Evolutionary conservation across 306 rosid species (phyloP).

Genomic region (Vachellia pachyceras): DNA sequence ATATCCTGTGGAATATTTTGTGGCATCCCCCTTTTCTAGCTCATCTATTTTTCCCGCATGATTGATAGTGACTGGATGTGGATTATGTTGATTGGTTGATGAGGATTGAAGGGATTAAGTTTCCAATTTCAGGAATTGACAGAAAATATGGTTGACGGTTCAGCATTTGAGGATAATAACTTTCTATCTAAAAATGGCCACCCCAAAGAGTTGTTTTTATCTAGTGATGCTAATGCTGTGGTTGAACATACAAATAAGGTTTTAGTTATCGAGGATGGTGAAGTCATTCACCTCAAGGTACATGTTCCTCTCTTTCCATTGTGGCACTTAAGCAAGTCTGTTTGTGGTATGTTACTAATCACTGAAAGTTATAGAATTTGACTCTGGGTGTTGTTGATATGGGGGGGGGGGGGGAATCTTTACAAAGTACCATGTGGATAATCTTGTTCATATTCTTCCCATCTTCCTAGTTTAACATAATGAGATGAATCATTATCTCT

Average conservation of each 20-base stretch:
- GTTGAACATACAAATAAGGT: conserved; percentile 95
- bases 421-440: conserved; percentile 12
- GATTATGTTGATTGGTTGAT: conserved; percentile 34
- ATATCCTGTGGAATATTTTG: conserved; percentile 5
- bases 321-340: conserved; percentile 3
- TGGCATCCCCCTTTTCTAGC: background rate
- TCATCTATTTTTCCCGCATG: conserved; percentile 16
- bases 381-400: conserved; percentile 27
- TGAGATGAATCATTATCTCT: conserved; percentile 29
- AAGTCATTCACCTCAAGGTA: conserved; percentile 98
- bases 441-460: conserved; percentile 23
- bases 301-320: conserved; percentile 29
- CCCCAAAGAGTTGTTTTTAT: conserved; percentile 90
- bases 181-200: conserved; percentile 74
- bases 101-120: conserved; percentile 30
- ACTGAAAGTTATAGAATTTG: conserved; percentile 20
- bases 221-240: conserved; percentile 96
- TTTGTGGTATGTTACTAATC: conserved; percentile 19
- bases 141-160: conserved; percentile 64
- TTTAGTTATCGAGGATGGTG: conserved; percentile 94
- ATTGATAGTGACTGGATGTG: conserved; percentile 31
- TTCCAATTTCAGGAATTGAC: conserved; percentile 66
- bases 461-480: conserved; percentile 19
- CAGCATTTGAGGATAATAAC: conserved; percentile 84
- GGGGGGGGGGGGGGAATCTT: background rate